Percentiles rank a stretch among this genome's conserved stretches.
Conservation (phyloP, 306 rosid genomes). For the Fragaria ananassa region DNA sequence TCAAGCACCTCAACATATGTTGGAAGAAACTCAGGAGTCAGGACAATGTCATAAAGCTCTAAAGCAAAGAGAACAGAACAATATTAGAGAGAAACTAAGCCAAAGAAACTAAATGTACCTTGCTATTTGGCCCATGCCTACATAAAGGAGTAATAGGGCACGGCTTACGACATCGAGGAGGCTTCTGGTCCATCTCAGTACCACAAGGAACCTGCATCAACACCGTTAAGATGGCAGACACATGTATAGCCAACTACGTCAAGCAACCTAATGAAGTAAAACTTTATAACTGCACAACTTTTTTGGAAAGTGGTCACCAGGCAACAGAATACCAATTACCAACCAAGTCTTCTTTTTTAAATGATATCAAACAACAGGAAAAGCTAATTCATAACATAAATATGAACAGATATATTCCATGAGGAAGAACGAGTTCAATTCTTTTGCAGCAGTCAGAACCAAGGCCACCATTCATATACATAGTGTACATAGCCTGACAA, state of each 20-base stretch:
- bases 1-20: not conserved
- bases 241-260: not conserved
- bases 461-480: constrained; percentile 12
- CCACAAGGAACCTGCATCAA: constrained; percentile 89
- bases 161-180: constrained; percentile 76
- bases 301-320: not conserved
- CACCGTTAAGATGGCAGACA: constrained; percentile 29
- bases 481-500: constrained; percentile 7
- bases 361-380: not conserved
- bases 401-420: not conserved
- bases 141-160: constrained; percentile 72
- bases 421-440: not conserved
- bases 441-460: constrained; percentile 22
- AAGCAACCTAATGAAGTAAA: not conserved
- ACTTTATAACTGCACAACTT: not conserved
- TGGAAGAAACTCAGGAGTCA: constrained; percentile 12
- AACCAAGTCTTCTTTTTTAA: not conserved
- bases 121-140: constrained; percentile 59
- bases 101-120: constrained; percentile 48
- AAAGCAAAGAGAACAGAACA: constrained; percentile 16
- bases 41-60: constrained; percentile 11
- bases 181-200: constrained; percentile 87
- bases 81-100: constrained; percentile 19
- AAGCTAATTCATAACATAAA: not conserved
- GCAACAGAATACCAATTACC: not conserved